A percentile compares a stretch with the other conserved stretches of the same genome.
Evolutionary conservation across 306 rosid genomes (phyloP).

Genomic region (Cucumis hystrix): DNA sequence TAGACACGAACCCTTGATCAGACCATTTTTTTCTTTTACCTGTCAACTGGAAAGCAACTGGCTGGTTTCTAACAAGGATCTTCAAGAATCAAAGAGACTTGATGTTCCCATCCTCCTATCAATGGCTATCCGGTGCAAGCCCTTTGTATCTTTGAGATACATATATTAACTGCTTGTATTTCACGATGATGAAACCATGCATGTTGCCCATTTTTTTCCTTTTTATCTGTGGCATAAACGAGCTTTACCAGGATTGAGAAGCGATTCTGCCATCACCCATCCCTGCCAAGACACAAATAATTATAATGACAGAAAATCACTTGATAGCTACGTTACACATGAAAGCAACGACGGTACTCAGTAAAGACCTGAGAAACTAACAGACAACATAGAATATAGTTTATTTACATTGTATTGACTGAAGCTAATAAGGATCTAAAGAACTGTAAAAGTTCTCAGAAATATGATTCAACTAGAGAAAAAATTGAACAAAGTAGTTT

Average conservation of each 20-base stretch:
- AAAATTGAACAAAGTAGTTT: not conserved
- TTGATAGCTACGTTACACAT: not conserved
- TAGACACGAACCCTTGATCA: not conserved
- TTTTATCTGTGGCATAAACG: slow-evolving; percentile 36
- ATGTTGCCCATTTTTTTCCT: not conserved
- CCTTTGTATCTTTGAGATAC: not conserved
- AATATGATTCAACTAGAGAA: not conserved
- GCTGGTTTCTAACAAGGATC: not conserved
- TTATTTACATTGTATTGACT: not conserved
- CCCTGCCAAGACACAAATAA: slow-evolving; percentile 33
- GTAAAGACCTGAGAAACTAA: not conserved
- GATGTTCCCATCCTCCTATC: not conserved
- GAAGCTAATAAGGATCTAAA: not conserved
- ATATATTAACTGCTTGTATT: not conserved
- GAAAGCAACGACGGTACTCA: not conserved
- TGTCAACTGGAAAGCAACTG: not conserved
- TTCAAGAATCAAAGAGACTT: not conserved
- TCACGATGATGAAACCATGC: not conserved
- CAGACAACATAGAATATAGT: not conserved
- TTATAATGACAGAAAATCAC: not conserved
- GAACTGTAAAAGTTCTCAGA: not conserved
- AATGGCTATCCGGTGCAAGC: not conserved
- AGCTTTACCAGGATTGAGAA: slow-evolving; percentile 90
- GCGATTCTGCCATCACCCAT: slow-evolving; percentile 92
- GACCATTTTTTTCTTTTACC: not conserved